Base-by-base conservation (phyloP, 305 asterid species). In the Andrographis paniculata region DNA sequence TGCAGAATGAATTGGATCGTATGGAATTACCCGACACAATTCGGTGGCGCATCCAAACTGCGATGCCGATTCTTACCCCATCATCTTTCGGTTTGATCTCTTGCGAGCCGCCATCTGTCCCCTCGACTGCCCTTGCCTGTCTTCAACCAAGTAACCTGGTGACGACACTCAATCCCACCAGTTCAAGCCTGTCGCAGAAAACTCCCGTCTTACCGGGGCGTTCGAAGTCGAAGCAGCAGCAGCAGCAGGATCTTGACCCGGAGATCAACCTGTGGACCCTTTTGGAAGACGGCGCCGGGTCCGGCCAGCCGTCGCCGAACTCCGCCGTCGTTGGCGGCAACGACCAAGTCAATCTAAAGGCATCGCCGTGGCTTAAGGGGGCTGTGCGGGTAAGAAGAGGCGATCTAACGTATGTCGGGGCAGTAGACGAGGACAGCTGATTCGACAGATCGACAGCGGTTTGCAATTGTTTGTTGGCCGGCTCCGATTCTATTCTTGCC, bases 361-460 rank as follows among this genome's bases (percentile, higher is more conserved):
- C 95, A 4, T 70, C 84, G 14, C 76, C 50, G 63, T 78, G 69
- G 80, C 94, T 89, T 5, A 82, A 80, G 70, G 96, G 95, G 35
- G 81, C 95, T 8, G 78, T 82, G 45, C 67, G 98, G 65, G 84
- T 89, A 51, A 73, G 95, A 52, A 73, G 96, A 72, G 73, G 81
- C 10, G 94, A 86, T 48, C 93, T 89, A 58, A 73, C 95, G 1
- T 89, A 86, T 60, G 75, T 78, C 19, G 98, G 96, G 14, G 74
- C 92, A 41, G 69, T 89, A 48, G 98, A 89, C 18, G 98, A 89
- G 52, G 98, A 89, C 65, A 82, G 80, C 82, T 89, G 81, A 89
- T 52, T 67, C 19, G 42, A 59, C 52, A 14, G n/a, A 50, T 16
- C n/a, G n/a, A n/a, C n/a, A n/a, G n/a, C n/a, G n/a, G n/a, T n/a